Percentiles rank a stretch among this genome's conserved stretches.
Conservation (phyloP, 768 basidiomycete genomes). For the Lyophyllum semitale region DNA sequence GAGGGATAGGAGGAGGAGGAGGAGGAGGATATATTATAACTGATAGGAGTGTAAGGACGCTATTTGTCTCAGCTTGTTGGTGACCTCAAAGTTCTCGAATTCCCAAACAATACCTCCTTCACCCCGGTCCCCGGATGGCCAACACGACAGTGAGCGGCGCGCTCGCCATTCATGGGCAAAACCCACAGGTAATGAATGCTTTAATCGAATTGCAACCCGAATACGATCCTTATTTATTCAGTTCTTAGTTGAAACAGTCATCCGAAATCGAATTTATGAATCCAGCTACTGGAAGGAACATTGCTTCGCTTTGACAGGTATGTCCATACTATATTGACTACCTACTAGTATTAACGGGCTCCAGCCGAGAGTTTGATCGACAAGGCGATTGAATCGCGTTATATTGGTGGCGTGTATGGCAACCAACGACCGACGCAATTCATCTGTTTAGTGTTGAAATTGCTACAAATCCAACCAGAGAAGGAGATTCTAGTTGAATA, state of each 20-base stretch:
- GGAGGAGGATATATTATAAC: no score
- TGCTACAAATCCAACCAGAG: constrained; percentile 96
- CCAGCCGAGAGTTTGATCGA: constrained; percentile 92
- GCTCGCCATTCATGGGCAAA: constrained; percentile 91
- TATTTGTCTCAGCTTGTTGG: not conserved
- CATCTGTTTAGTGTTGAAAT: constrained; percentile 87
- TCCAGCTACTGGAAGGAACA: constrained; percentile 97
- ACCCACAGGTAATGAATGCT: constrained; percentile 74
- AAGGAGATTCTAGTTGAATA: constrained; percentile 97
- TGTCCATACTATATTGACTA: constrained; percentile 17
- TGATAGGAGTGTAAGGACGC: no score
- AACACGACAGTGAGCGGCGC: constrained; percentile 92
- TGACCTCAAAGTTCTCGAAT: not conserved
- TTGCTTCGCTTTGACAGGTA: constrained; percentile 95
- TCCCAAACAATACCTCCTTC: constrained; percentile 18
- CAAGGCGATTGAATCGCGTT: constrained; percentile 80
- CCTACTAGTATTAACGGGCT: not conserved
- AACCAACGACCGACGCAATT: constrained; percentile 96
- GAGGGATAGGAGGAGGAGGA: no score
- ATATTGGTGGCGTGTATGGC: constrained; percentile 91
- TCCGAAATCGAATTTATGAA: constrained; percentile 95
- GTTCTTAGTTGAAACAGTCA: constrained; percentile 95
- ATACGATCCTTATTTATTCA: constrained; percentile 34
- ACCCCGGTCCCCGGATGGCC: constrained; percentile 57
- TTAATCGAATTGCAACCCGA: not conserved